Percentiles rank a stretch among this genome's conserved stretches.
phyloP scores from a whole-genome alignment of 2,329 filamentous ascomycete genomes.

The Phaeophleospora eucalypticola region DNA sequence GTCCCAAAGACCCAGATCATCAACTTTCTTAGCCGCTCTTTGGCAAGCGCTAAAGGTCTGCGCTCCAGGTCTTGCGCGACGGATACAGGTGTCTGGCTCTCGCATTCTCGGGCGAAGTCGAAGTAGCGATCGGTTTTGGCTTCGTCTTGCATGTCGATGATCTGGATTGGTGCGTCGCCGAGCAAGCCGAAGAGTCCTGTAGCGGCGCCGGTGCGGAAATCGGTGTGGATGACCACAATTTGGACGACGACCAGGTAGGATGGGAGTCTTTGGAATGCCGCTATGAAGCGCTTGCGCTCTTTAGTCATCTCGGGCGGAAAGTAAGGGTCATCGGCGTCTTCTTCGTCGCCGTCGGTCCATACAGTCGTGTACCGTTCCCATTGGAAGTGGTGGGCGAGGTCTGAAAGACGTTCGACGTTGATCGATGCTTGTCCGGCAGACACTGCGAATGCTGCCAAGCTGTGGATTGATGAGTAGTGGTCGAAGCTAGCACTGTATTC shows the following conservation, averaged over 20 bases:
- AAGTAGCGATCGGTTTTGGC: not conserved
- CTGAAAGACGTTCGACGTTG: not conserved
- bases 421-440: not conserved
- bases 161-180: not conserved
- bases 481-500: not conserved
- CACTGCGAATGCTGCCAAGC: not conserved
- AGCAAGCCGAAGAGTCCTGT: not conserved
- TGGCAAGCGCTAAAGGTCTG: not conserved
- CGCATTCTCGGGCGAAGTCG: not conserved
- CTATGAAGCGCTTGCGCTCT: not conserved
- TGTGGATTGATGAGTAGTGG: not conserved
- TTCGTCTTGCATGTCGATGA: constrained; percentile 1
- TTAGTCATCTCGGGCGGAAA: not conserved
- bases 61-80: not conserved
- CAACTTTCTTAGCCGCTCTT: not conserved
- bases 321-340: not conserved
- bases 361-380: not conserved
- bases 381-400: not conserved
- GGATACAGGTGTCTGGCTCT: not conserved
- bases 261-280: not conserved
- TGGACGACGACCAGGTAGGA: constrained; percentile 1
- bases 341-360: not conserved
- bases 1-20: not conserved
- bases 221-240: not conserved
- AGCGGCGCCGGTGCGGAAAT: not conserved